Conservation (phyloP, 2,329 filamentous ascomycete genomes). For the Cercospora beticola region DNA sequence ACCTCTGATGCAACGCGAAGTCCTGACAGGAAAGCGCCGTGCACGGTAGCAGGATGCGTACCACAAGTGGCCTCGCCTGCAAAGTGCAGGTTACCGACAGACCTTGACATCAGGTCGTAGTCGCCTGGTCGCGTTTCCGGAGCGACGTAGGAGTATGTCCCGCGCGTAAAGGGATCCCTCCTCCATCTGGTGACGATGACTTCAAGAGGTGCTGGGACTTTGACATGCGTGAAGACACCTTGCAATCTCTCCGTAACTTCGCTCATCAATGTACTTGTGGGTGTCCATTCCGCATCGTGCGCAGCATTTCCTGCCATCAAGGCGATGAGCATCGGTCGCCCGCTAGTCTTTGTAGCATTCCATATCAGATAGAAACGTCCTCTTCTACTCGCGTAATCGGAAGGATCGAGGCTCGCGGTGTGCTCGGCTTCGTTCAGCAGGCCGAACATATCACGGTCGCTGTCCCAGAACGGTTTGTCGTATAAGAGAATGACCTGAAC, state of each 20-base stretch:
- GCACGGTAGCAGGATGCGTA: conserved; percentile 93
- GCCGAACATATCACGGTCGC: conserved; percentile 87
- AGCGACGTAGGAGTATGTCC: conserved; percentile 93
- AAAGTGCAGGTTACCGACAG: conserved; percentile 86
- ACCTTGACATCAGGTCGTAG: conserved; percentile 85
- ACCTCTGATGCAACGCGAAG: conserved; percentile 86
- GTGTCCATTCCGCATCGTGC: conserved; percentile 76
- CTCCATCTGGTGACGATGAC: conserved; percentile 91
- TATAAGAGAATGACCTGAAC: conserved; percentile 75
- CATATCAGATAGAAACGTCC: conserved; percentile 99
- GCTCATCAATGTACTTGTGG: conserved; percentile 71
- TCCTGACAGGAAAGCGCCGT: conserved; percentile 92
- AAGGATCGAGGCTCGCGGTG: conserved; percentile 69
- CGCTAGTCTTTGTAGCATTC: conserved; percentile 88
- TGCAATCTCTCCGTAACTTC: conserved; percentile 80
- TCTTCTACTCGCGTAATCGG: conserved; percentile 73
- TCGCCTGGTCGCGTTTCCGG: conserved; percentile 79
- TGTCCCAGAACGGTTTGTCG: conserved; percentile 86
- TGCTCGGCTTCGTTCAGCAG: conserved; percentile 73
- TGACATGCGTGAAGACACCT: conserved; percentile 64
- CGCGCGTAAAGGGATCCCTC: conserved; percentile 83
- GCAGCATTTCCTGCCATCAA: conserved; percentile 96
- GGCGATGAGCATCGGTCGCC: conserved; percentile 79
- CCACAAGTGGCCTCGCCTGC: conserved; percentile 95
- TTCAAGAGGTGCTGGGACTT: conserved; percentile 76